Base-by-base conservation (phyloP, 2,329 filamentous ascomycete species). In the Albophoma yamanashiensis region DNA sequence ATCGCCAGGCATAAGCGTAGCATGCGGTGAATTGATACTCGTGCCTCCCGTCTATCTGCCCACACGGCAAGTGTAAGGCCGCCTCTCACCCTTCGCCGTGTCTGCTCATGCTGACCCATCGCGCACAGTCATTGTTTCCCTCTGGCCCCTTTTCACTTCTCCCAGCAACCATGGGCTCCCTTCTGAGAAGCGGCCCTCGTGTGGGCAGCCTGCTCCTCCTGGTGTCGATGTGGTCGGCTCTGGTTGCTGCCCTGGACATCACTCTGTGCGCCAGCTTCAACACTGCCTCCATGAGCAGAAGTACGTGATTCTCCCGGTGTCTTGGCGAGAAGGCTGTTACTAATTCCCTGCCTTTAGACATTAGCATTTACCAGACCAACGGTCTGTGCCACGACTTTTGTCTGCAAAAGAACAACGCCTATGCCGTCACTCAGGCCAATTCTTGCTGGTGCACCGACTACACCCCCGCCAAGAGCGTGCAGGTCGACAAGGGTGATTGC, bases 361-460 rank as follows among this genome's bases (percentile, higher is more conserved):
- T 70, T 39, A 82, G 78, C 62, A 80, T 79, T 64, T 87, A 74
- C 62, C 87, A 91, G 70, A 89, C 88, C 25, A 85, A 90, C 65
- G 89, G 89, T 38, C 79, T 85, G 15, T 93, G 89, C 69, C 74
- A 78, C 57, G 75, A 82, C 56, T 79, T 79, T 56, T 93, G 89
- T 73, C 66, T 72, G 34, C 39, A 40, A 36, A 67, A 69, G 25
- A 66, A 77, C 20, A 89, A 79, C 64, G 88, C 89, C 45, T 89
- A 87, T 63, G 88, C 87, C 64, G 77, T 93, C 56, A 76, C 92
- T 1, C 82, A 90, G 66, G 79, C 74, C 20, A 76, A 83, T 39
- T 72, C 79, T 58, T 93, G 89, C 70, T 93, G 88, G 88, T 93
- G 89, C 70, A 87, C 87, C 43, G 81, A 91, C 69, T 86, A 86